Evolutionary conservation across 75 land plant genomes (phyloP).

Genomic region (Chamaecyparis obtusa): DNA sequence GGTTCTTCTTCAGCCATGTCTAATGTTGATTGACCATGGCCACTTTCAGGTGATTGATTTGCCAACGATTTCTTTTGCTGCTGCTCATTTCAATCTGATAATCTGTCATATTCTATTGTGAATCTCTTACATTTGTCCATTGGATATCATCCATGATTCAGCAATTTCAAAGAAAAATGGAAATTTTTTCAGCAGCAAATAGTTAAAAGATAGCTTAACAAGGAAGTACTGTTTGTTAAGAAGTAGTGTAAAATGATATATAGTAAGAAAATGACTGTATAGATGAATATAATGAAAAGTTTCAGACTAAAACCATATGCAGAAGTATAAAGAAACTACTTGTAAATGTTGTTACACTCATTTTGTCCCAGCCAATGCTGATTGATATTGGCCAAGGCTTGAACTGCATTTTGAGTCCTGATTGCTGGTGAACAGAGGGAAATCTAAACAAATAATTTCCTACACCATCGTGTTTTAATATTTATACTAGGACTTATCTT

Average conservation of each 20-base stretch:
- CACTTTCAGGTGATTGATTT: constrained; percentile 80
- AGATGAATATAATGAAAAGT: not conserved
- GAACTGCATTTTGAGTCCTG: constrained; percentile 8
- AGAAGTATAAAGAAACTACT: not conserved
- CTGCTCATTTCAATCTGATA: constrained; percentile 5
- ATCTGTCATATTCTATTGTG: not conserved
- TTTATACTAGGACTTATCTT: not conserved
- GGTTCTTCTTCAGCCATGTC: constrained; percentile 78
- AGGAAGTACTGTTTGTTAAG: not conserved
- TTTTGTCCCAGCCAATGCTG: not conserved
- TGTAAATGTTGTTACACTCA: not conserved
- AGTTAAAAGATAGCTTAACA: not conserved
- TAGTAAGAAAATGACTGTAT: not conserved
- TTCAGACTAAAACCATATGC: not conserved
- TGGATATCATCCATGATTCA: not conserved
- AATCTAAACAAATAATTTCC: not conserved
- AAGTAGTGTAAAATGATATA: not conserved
- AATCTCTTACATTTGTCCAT: not conserved
- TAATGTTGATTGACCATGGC: constrained; percentile 92
- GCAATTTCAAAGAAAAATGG: not conserved
- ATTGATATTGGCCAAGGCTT: not conserved
- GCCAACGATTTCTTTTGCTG: not conserved
- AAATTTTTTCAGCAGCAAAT: not conserved
- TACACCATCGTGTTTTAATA: not conserved
- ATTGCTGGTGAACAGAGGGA: not conserved